Evolutionary conservation across 1,284 basidiomycete species (phyloP).

Genomic region (Heterobasidion annosum): DNA sequence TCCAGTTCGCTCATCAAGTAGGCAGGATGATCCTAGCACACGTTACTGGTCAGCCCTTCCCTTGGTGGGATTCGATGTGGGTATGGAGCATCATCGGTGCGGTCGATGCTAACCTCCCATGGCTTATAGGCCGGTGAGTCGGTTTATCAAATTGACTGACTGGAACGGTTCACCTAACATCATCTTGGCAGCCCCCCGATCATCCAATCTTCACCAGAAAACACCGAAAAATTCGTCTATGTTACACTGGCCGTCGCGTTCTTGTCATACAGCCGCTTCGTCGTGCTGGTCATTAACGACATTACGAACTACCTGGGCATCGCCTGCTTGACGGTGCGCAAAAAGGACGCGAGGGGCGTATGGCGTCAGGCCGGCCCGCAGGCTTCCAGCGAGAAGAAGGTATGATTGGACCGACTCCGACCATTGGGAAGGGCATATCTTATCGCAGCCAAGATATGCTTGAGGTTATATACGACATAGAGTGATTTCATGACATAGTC

Average conservation of each 20-base stretch:
- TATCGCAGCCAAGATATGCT: background rate
- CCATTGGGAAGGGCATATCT: too few species aligned
- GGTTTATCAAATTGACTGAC: conserved; percentile 7
- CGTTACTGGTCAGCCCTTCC: conserved; percentile 80
- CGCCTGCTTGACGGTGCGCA: conserved; percentile 84
- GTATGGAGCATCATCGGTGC: conserved; percentile 74
- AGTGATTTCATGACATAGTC: background rate
- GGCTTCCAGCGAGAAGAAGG: conserved; percentile 18
- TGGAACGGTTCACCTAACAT: background rate
- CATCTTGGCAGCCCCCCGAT: conserved; percentile 42
- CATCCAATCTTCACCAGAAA: conserved; percentile 54
- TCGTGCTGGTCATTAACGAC: conserved; percentile 73
- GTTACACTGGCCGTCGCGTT: conserved; percentile 59
- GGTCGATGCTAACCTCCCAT: conserved; percentile 73
- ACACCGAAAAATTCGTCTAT: conserved; percentile 62
- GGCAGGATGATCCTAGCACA: conserved; percentile 92
- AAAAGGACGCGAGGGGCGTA: conserved; percentile 65
- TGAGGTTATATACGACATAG: background rate
- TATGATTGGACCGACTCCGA: background rate
- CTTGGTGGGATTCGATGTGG: conserved; percentile 84
- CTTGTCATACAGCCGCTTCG: conserved; percentile 73
- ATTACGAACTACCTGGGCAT: conserved; percentile 85
- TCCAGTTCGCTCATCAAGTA: conserved; percentile 82
- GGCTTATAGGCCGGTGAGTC: conserved; percentile 59
- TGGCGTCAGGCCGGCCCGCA: conserved; percentile 44